Evolutionary conservation across 805 yeast species (phyloP), one percentile per base, ranked within the genome.

Genomic region (Candida awuae): DNA sequence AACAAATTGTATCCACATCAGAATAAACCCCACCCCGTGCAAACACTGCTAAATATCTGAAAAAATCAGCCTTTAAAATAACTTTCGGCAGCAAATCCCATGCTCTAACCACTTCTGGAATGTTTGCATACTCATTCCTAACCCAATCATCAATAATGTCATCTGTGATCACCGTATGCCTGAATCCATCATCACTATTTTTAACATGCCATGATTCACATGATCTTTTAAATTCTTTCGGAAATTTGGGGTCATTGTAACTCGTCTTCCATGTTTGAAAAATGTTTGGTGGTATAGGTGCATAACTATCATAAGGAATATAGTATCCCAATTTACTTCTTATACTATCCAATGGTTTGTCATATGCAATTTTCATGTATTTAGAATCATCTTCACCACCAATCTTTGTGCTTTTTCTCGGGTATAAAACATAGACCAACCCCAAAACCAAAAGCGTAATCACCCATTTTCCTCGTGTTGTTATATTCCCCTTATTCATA

Each of bases 211-310:
- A 90, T 28, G 77, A 64, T 14, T 68, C 57, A 42, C 75, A 75
- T 31, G 65, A 71, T 26, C 63, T 63, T 33, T 58, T 63, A 54
- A 75, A 80, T 23, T 60, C 56, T 9, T 66, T 52, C 16, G 84
- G 83, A 54, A 85, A 79, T 12, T 66, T 55, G 16, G 64, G 66
- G 46, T 80, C 80, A 29, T 67, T 66, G 34, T 71, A 52, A 14
- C 75, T 76, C 34, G 71, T 77, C 61, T 87, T 90, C 96, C 97
- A 90, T 1, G 95, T 79, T 61, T 90, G 97, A 95, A 97, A 90
- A 29, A 90, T 76, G 48, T 74, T 73, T 16, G 79, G 82, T 0
- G 96, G 94, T 42, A 87, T 74, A 22, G 74, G 73, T 23, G 70
- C 65, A 4, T 62, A 43, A 1, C 77, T 65, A 44, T 81, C 80